Evolutionary conservation across 768 basidiomycete genomes (phyloP).

Genomic region (Mycena metata): DNA sequence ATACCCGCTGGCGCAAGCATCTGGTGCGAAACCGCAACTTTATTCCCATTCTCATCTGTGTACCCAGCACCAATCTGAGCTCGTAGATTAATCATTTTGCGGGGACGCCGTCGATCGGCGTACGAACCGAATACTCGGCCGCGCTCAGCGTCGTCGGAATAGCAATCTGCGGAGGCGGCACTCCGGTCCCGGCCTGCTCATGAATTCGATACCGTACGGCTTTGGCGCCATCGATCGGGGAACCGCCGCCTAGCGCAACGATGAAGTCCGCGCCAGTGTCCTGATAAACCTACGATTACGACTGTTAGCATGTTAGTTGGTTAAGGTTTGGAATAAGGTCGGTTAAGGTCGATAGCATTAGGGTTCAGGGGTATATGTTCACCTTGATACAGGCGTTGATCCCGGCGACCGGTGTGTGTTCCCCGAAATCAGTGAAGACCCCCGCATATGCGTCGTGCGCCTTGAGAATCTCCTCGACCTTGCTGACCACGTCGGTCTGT

Average conservation of each 20-base stretch:
- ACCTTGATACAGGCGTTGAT: conserved; percentile 70
- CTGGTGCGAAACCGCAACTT: conserved; percentile 68
- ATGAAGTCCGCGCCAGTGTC: conserved; percentile 74
- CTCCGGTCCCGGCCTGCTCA: conserved; percentile 67
- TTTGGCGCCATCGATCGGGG: conserved; percentile 84
- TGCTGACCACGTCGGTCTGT: conserved; percentile 73
- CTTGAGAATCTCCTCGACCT: conserved; percentile 68
- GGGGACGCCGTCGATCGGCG: conserved; percentile 33
- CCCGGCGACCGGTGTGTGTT: conserved; percentile 78
- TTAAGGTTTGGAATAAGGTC: too few species aligned
- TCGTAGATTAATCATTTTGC: background rate
- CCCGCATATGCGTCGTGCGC: conserved; percentile 70
- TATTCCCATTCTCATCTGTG: conserved; percentile 77
- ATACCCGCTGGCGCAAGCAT: conserved; percentile 78
- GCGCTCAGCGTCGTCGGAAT: conserved; percentile 88
- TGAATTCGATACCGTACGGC: conserved; percentile 76
- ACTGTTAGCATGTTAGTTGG: too few species aligned
- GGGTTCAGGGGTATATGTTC: too few species aligned
- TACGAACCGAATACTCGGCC: conserved; percentile 80
- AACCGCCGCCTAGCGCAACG: conserved; percentile 84
- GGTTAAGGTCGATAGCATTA: too few species aligned
- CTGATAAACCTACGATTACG: too few species aligned
- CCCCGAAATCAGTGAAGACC: conserved; percentile 80
- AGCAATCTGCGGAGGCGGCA: conserved; percentile 72
- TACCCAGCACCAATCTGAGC: conserved; percentile 75